Evolutionary conservation across 2,329 filamentous ascomycete species (phyloP).

Genomic region (Cercospora sp.): DNA sequence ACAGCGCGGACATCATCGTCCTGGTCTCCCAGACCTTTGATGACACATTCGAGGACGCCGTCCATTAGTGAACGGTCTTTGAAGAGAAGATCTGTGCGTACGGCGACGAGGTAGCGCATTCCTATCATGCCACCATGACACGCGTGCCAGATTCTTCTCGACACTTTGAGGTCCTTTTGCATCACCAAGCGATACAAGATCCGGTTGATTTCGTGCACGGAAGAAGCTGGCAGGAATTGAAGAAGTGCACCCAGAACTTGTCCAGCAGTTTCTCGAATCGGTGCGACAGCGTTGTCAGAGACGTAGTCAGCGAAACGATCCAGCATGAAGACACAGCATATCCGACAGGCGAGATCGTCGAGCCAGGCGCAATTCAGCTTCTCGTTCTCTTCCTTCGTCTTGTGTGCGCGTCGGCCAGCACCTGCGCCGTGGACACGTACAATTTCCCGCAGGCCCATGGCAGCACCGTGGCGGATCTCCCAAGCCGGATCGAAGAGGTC

Average conservation of each 20-base stretch:
- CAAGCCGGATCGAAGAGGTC: slow-evolving; percentile 92
- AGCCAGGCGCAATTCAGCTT: slow-evolving; percentile 80
- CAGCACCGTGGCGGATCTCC: slow-evolving; percentile 95
- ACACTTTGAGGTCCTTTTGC: slow-evolving; percentile 76
- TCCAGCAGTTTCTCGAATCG: slow-evolving; percentile 91
- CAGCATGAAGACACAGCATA: slow-evolving; percentile 95
- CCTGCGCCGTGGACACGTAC: slow-evolving; percentile 87
- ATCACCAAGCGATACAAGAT: slow-evolving; percentile 89
- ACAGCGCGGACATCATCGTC: slow-evolving; percentile 97
- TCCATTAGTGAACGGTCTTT: slow-evolving; percentile 85
- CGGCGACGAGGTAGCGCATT: slow-evolving; percentile 88
- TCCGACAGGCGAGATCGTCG: slow-evolving; percentile 89
- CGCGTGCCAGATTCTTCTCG: slow-evolving; percentile 82
- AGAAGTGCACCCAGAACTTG: slow-evolving; percentile 89
- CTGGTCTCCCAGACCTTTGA: slow-evolving; percentile 86
- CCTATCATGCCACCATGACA: slow-evolving; percentile 99
- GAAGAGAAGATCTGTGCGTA: slow-evolving; percentile 87
- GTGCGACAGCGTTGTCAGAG: slow-evolving; percentile 93
- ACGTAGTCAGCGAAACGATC: slow-evolving; percentile 98
- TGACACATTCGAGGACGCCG: slow-evolving; percentile 86
- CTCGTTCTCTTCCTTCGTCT: slow-evolving; percentile 73
- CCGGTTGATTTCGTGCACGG: slow-evolving; percentile 80
- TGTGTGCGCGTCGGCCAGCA: slow-evolving; percentile 75
- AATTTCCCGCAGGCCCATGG: slow-evolving; percentile 90
- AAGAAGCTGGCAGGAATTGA: slow-evolving; percentile 75